Base-by-base conservation (phyloP, 1,139 yeast species). In the Chernovozyma aurita region DNA sequence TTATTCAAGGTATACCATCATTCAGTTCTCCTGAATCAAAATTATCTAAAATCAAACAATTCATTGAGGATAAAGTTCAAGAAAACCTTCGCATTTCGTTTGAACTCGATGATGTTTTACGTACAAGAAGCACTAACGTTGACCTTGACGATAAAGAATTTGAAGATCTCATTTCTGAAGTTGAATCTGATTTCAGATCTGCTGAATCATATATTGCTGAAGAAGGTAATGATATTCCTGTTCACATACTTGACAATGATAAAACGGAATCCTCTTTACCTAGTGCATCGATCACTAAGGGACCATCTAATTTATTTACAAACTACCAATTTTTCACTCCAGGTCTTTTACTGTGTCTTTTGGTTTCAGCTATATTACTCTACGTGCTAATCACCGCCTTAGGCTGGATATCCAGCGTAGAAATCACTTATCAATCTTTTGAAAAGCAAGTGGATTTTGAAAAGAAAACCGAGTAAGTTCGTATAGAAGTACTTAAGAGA, bases 381-480 rank as follows among this genome's bases (percentile, higher is more conserved):
- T 60, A 59, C 33, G 64, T 82, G 22, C 63, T 83, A 45, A 53
- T 63, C 38, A 61, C 66, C 33, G 86, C 86, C 6, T 64, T 84
- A 44, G 46, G 66, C 34, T 82, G 92, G 84, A 61, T 83, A 39
- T 50, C 70, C 14, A 61, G 78, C 20, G 63, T 85, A 52, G 78
- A 82, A 55, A 78, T 84, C 45, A 72, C 87, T 43, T 81, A 82
- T 66, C 70, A 72, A 42, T 78, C 92, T 13, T 84, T 85, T 53
- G 88, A 81, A 39, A 81, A 77, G 60, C 82, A 78, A 45, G 70
- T 76, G 31, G 80, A 78, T 49, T 72, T 68, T 46, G 75, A 73
- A 45, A 82, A 80, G 65, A 83, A 82, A 61, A 68, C 66, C 40
- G 81, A 78, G 53, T 78, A 62, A 49, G 15, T 13, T 17, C n/a